Evolutionary conservation across 306 rosid species (phyloP), one percentile per base, ranked within the genome.

Genomic region (Cajanus cajan): DNA sequence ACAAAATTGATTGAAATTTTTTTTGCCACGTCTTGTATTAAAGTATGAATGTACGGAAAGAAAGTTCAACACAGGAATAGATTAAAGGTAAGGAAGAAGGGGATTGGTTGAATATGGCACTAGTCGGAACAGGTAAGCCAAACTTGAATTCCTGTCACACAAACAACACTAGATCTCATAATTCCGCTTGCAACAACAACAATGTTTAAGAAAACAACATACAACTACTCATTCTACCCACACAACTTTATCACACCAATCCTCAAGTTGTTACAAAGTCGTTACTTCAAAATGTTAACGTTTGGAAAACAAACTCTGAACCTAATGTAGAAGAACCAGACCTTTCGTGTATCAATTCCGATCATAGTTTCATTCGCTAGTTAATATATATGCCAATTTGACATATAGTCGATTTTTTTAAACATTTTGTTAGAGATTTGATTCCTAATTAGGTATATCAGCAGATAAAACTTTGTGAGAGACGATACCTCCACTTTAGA

Each of bases 91-190:
- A n/a, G n/a, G 10, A 41, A 3, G 14, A 41, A 41, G 4, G 22
- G n/a, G n/a, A 33, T 21, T 58, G 39, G 36, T 58, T 58, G 4
- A 58, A 25, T 28, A 28, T 5, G 16, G 8, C 18, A 58, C 0
- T 37, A 65, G 79, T 79, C 16, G 58, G 71, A 79, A 79, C 64
- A 72, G 88, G 88, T 86, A 78, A 82, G 87, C 90, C 70, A 84
- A 88, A 80, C 68, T 18, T 15, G 51, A 55, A 7, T 71, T 73
- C 50, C 63, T 34, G n/a, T 74, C 79, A 34, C 54, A 50, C 68
- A 18, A 75, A 66, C 59, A 36, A 24, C 50, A 14, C 15, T 12
- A 1, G n/a, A n/a, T 8, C 52, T 59, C 72, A 22, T 34, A 45
- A 43, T 70, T 14, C 51, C 0, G 11, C 7, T 6, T 4, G 40